These are phyloP conservation scores for Talaromyces marneffei DNA, from an alignment of 2,329 filamentous ascomycete genomes.

Conservation along the genomic window DNA sequence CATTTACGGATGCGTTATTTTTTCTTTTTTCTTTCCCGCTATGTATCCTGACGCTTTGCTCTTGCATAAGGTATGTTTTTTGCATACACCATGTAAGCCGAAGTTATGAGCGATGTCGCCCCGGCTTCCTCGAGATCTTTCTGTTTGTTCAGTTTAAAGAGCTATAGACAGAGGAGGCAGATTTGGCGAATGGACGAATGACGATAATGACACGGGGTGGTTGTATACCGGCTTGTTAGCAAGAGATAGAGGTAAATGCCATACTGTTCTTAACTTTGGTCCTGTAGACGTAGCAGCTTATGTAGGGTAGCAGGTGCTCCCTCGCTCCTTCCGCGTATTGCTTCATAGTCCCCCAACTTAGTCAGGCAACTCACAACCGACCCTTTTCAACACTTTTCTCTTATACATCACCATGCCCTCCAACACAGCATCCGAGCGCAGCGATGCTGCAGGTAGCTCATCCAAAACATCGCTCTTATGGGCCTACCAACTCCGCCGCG, in stretches of 20 bases:
- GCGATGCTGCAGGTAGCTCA: constrained; percentile 4
- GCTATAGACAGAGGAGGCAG: constrained; percentile 20
- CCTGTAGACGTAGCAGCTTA: neutral
- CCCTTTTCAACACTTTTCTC: neutral
- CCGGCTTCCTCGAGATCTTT: constrained; percentile 22
- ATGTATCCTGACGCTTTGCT: constrained; percentile 32
- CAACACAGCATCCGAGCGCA: neutral
- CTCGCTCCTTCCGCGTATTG: neutral
- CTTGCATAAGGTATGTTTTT: constrained; percentile 33
- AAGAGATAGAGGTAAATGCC: constrained; percentile 34
- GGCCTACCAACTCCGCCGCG: constrained; percentile 36
- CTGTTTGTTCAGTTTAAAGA: constrained; percentile 11
- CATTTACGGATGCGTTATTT: constrained; percentile 24
- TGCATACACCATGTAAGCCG: constrained; percentile 33
- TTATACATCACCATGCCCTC: neutral
- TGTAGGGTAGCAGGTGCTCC: neutral
- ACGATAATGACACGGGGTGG: constrained; percentile 28
- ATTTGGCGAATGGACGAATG: constrained; percentile 24
- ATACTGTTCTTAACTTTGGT: constrained; percentile 17
- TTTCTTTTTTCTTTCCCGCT: constrained; percentile 16
- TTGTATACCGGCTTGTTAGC: constrained; percentile 26
- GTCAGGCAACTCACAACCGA: no score
- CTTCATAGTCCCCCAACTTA: no score
- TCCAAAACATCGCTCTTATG: constrained; percentile 29
- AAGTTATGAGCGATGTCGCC: constrained; percentile 34